A percentile compares a stretch with the other conserved stretches of the same genome.
Conservation (phyloP, 768 basidiomycete genomes). For the Lactifluus subvellereus region DNA sequence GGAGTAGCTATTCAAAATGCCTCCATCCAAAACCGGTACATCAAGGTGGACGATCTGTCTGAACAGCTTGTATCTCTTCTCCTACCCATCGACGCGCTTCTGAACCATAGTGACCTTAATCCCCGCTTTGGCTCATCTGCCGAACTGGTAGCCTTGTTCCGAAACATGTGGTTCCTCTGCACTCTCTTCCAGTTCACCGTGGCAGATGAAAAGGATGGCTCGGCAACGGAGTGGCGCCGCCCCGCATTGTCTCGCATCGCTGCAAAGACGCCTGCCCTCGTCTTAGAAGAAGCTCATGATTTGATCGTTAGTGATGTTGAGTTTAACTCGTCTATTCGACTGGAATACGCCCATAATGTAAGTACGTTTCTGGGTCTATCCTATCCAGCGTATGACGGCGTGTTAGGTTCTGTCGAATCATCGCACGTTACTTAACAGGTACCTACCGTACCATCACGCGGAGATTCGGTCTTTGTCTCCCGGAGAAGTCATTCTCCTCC, state of each 20-base stretch:
- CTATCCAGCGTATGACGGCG: background rate
- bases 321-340: constrained; percentile 85
- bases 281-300: constrained; percentile 78
- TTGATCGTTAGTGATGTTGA: constrained; percentile 83
- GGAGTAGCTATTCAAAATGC: constrained; percentile 85
- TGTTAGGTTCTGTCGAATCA: constrained; percentile 66
- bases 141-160: constrained; percentile 70
- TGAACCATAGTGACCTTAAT: constrained; percentile 64
- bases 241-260: constrained; percentile 78
- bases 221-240: constrained; percentile 72
- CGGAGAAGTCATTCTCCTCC: constrained; percentile 79
- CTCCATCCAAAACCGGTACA: constrained; percentile 56
- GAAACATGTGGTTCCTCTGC: constrained; percentile 93
- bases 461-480: constrained; percentile 72
- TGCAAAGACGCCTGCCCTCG: constrained; percentile 76
- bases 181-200: constrained; percentile 77
- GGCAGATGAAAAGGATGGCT: constrained; percentile 43
- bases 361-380: constrained; percentile 24
- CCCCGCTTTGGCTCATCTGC: constrained; percentile 50
- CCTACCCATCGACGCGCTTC: constrained; percentile 84
- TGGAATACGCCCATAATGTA: constrained; percentile 76
- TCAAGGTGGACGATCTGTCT: constrained; percentile 78
- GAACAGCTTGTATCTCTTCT: constrained; percentile 83
- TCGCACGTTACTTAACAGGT: constrained; percentile 53
- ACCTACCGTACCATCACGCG: constrained; percentile 56